phyloP scores from a whole-genome alignment of 805 yeast species.

The Danielozyma ontarioensis region DNA sequence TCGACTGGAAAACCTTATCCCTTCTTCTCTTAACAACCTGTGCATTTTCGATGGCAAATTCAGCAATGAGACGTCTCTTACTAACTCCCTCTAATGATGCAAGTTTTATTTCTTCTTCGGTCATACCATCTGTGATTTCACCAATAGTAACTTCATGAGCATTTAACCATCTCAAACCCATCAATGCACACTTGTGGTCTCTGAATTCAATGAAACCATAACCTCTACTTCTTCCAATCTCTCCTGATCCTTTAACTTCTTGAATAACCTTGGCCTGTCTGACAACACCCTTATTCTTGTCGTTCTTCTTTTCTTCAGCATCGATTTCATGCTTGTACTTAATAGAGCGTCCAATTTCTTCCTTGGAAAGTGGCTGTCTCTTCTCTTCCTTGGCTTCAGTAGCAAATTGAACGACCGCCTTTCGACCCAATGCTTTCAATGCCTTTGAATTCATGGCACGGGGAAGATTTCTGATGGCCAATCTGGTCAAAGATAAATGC shows the following conservation, averaged over 20 bases:
- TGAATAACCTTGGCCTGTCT: slow-evolving; percentile 88
- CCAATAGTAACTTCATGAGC: slow-evolving; percentile 76
- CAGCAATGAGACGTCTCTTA: slow-evolving; percentile 80
- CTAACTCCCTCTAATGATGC: slow-evolving; percentile 50
- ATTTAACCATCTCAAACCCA: slow-evolving; percentile 96
- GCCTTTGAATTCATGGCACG: slow-evolving; percentile 87
- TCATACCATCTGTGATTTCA: slow-evolving; percentile 68
- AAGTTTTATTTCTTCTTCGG: slow-evolving; percentile 58
- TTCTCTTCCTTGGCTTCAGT: slow-evolving; percentile 69
- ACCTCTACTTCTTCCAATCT: slow-evolving; percentile 88
- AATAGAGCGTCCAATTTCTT: slow-evolving; percentile 77
- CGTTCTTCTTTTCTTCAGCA: slow-evolving; percentile 48
- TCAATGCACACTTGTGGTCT: slow-evolving; percentile 87
- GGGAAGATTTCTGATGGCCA: slow-evolving; percentile 92
- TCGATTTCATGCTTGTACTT: slow-evolving; percentile 48
- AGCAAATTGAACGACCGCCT: slow-evolving; percentile 92
- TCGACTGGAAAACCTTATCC: slow-evolving; percentile 51
- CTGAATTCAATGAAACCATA: slow-evolving; percentile 92
- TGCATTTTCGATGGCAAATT: slow-evolving; percentile 94
- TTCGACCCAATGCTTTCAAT: slow-evolving; percentile 86
- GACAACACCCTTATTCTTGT: slow-evolving; percentile 83
- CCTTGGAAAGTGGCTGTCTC: slow-evolving; percentile 85
- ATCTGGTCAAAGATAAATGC: slow-evolving; percentile 89
- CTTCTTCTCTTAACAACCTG: slow-evolving; percentile 87
- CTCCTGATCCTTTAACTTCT: slow-evolving; percentile 88